phyloP scores from a whole-genome alignment of 495 filamentous ascomycete genomes.

The Podospora conica region DNA sequence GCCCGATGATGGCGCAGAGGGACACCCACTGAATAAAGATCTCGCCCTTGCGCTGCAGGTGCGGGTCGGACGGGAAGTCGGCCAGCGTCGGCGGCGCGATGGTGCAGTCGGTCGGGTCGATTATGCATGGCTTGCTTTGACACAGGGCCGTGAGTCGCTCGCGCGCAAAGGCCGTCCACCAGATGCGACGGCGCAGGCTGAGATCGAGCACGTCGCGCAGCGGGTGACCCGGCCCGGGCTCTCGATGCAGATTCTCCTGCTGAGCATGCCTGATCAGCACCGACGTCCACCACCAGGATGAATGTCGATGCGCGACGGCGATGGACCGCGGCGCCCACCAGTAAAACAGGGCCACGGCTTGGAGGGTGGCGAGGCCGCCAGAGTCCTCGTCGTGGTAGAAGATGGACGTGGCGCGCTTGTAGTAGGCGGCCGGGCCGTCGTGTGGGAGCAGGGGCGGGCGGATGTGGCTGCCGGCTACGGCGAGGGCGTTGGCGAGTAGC shows the following conservation, averaged over 20 bases:
- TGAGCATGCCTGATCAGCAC: constrained; percentile 34
- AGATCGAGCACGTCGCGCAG: constrained; percentile 17
- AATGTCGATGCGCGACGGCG: constrained; percentile 30
- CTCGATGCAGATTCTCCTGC: constrained; percentile 32
- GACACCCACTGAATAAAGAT: constrained; percentile 33
- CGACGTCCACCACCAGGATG: constrained; percentile 38
- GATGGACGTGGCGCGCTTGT: constrained; percentile 24
- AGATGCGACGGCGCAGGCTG: constrained; percentile 30
- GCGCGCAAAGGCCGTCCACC: constrained; percentile 36
- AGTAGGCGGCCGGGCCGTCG: constrained; percentile 31
- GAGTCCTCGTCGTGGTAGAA: constrained; percentile 34
- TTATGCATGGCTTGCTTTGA: constrained; percentile 32
- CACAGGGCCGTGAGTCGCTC: constrained; percentile 34
- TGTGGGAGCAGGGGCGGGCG: constrained; percentile 32
- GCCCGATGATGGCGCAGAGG: constrained; percentile 32
- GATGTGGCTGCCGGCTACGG: constrained; percentile 29
- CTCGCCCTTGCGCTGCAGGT: constrained; percentile 23
- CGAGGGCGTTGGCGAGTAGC: constrained; percentile 34
- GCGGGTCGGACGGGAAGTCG: constrained; percentile 24
- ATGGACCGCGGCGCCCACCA: constrained; percentile 36
- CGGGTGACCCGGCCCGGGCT: constrained; percentile 15
- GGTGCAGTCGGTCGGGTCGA: constrained; percentile 33
- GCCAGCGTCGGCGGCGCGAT: constrained; percentile 26
- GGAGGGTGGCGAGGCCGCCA: constrained; percentile 23
- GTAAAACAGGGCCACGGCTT: constrained; percentile 33